Percentiles rank a stretch among this genome's conserved stretches.
Conservation (phyloP, 352 stramenopile species). For the Pelagophyceae sp. region DNA sequence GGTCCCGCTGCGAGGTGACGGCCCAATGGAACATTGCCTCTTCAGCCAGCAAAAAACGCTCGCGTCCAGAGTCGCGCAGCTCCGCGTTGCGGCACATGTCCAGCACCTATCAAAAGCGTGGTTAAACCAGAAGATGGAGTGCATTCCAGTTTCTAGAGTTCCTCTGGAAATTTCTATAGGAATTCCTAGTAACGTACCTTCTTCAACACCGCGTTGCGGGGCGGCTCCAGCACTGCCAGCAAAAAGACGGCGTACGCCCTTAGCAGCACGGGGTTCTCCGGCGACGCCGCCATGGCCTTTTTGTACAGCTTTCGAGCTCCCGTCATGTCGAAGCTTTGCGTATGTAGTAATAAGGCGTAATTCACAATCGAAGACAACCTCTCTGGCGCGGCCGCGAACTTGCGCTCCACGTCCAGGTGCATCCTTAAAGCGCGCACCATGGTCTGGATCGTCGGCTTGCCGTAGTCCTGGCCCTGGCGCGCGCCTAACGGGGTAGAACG, state of each 20-base stretch:
- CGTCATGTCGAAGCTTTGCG: conserved; percentile 36
- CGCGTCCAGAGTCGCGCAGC: conserved; percentile 33
- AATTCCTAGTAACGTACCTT: no score
- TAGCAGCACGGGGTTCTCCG: conserved; percentile 42
- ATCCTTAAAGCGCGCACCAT: conserved; percentile 41
- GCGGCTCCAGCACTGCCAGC: conserved; percentile 35
- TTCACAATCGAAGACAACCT: conserved; percentile 45
- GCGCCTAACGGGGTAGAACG: no score
- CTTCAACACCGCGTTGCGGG: conserved; percentile 35
- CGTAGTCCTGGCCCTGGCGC: conserved; percentile 38
- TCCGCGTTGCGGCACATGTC: conserved; percentile 38
- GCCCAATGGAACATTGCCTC: conserved; percentile 45
- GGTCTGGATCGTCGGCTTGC: conserved; percentile 31
- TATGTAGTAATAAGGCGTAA: conserved; percentile 42
- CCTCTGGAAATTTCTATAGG: no score
- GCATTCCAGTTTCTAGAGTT: no score
- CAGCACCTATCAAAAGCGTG: no score
- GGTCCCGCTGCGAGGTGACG: conserved; percentile 38
- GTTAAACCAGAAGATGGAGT: no score
- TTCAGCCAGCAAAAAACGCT: conserved; percentile 36
- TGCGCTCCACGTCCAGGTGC: conserved; percentile 34
- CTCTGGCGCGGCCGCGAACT: conserved; percentile 39
- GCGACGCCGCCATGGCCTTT: conserved; percentile 35
- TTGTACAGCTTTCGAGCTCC: conserved; percentile 39
- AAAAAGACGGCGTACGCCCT: conserved; percentile 44